Percentiles rank a stretch among this genome's conserved stretches.
Evolutionary conservation across 257 asterid genomes (phyloP).

Genomic region (Nicotiana noctiflora): DNA sequence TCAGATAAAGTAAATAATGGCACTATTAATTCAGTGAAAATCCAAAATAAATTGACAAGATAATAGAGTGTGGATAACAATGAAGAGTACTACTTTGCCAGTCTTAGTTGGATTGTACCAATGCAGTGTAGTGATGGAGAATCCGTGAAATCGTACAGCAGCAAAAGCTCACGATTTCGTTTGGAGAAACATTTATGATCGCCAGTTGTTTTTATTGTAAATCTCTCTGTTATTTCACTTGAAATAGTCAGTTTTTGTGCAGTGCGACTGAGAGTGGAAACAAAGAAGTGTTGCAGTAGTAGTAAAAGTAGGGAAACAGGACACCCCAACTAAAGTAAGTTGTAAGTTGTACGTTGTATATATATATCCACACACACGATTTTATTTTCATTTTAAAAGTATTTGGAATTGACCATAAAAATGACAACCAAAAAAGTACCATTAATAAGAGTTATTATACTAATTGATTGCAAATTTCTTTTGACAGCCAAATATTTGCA

Average conservation of each 20-base stretch:
- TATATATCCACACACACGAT: not conserved
- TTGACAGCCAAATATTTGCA: too few relatives aligned
- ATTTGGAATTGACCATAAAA: not conserved
- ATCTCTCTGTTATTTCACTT: not conserved
- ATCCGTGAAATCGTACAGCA: not conserved
- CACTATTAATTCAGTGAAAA: not conserved
- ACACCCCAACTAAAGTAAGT: not conserved
- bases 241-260: not conserved
- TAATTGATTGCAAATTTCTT: too few relatives aligned
- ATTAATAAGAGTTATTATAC: too few relatives aligned
- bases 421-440: not conserved
- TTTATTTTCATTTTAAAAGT: not conserved
- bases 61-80: not conserved
- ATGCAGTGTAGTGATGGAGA: not conserved
- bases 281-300: not conserved
- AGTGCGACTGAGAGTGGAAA: not conserved
- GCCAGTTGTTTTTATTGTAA: not conserved
- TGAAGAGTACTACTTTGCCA: not conserved
- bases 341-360: not conserved
- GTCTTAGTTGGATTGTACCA: not conserved
- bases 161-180: not conserved
- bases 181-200: not conserved
- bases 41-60: not conserved
- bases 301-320: not conserved
- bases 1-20: not conserved